Evolutionary conservation across 2,329 filamentous ascomycete species (phyloP), one percentile per base, ranked within the genome.

Genomic region (Penicillium sclerotiorum): DNA sequence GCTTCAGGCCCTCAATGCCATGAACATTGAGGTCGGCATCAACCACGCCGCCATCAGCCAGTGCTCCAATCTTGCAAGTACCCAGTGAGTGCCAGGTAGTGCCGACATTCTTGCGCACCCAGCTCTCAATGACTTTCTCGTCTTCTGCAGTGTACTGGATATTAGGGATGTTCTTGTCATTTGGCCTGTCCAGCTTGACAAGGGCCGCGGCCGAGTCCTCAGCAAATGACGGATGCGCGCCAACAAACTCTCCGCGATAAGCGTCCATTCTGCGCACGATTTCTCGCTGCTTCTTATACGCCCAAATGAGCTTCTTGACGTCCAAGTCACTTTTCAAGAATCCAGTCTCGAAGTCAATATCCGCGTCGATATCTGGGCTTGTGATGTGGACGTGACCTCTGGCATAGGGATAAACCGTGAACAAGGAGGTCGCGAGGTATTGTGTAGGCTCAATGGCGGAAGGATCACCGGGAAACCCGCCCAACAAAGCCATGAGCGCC

Each of bases 141-240:
- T 37, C 35, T 18, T 37, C 35, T 37, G 35, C 15, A 37, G 35
- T 37, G 35, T 37, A 37, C n/a, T 37, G 35, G 35, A 37, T 40
- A 22, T 40, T 22, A 27, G 38, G 15, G 21, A 40, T 27, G 20
- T 40, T 40, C 22, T 40, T 40, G 11, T 40, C 38, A 40, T 40
- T 40, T 40, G 38, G 38, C 38, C 27, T 40, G n/a, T 40, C 38
- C 23, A 40, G 38, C 22, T 40, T 40, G 21, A 40, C 38, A 27
- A 40, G 38, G 8, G 38, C 38, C 38, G 35, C 35, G 35, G 35
- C 35, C 18, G 35, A 37, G 22, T 37, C 35, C 11, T 37, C 35
- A 37, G 35, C 35, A 37, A 37, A 37, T 9, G 35, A 9, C 17
- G 35, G 35, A 37, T 37, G 35, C 35, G 35, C 35, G 17, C 35